Base-by-base conservation (phyloP, 2,329 filamentous ascomycete species). In the Hypoxylon sp. region DNA sequence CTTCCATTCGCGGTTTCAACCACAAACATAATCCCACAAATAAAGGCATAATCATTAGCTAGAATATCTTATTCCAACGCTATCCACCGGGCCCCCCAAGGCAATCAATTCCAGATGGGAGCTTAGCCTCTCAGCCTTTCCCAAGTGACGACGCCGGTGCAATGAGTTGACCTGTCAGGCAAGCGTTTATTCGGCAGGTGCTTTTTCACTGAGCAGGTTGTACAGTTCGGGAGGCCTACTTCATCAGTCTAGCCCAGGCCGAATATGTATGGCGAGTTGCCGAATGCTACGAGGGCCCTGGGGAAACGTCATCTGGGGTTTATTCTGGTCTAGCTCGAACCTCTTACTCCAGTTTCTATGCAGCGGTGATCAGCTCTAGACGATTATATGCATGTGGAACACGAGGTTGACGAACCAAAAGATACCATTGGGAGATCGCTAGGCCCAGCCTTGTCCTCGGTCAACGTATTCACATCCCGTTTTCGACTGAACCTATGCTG, bases 241-340 rank as follows among this genome's bases (percentile, higher is more conserved):
- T 48, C 26, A 58, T 66, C 51, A 49, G 59, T 63, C 59, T 51
- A 59, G 51, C 32, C 56, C 45, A 63, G 45, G 48, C 51, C 62
- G 55, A 66, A 36, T 44, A 40, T 50, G 46, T 54, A 55, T 56
- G 20, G 44, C 24, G 33, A 63, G 50, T 24, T 57, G 49, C 55
- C 55, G 63, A 50, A 68, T 56, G 44, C 54, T 52, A 61, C 61
- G 56, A 49, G 49, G 33, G 46, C 26, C 44, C 54, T 51, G 49
- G 38, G 51, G 51, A 63, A 60, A 65, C 62, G 58, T 56, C 58
- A 65, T 65, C 50, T 36, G 45, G 45, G 16, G 28, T 52, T 54
- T 49, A 44, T 56, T 68, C 30, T 53, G 45, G 59, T 65, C 53
- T 48, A 54, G 50, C 51, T 65, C 53, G 38, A 54, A 48, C n/a